phyloP scores from a whole-genome alignment of 306 rosid species.

The Vicia faba region DNA sequence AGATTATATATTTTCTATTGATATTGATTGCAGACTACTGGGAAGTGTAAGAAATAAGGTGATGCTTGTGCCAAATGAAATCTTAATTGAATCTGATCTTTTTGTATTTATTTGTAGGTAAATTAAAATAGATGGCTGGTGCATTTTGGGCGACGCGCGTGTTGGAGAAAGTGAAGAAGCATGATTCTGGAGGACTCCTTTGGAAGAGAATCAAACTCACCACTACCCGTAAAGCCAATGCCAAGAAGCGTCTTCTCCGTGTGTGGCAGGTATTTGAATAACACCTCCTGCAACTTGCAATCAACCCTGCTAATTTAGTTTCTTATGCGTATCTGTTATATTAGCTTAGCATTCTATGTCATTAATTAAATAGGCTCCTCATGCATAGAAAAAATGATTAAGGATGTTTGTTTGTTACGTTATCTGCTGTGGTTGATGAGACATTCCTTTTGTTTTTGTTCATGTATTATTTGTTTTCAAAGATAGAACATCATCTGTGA shows the following conservation, averaged over 20 bases:
- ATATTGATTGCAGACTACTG: not conserved
- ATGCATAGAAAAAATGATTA: not conserved
- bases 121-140: slow-evolving; percentile 42
- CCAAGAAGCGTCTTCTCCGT: slow-evolving; percentile 89
- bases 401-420: slow-evolving; percentile 17
- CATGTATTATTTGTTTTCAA: not conserved
- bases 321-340: slow-evolving; percentile 5
- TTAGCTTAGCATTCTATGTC: not conserved
- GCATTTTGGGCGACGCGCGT: slow-evolving; percentile 86
- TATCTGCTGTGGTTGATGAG: too few species aligned
- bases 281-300: not conserved
- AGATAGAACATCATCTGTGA: not conserved
- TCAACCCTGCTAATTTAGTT: not conserved
- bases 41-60: not conserved
- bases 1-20: not conserved
- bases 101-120: not conserved
- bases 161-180: slow-evolving; percentile 94
- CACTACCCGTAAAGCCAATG: slow-evolving; percentile 87
- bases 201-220: slow-evolving; percentile 98
- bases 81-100: slow-evolving; percentile 21
- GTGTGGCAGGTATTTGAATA: slow-evolving; percentile 78
- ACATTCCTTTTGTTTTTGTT: not conserved
- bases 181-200: slow-evolving; percentile 81
- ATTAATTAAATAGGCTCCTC: slow-evolving; percentile 5
- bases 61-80: not conserved